A percentile compares a stretch with the other conserved stretches of the same genome.
Conservation (phyloP, 2,329 filamentous ascomycete species). For the Lachnellula arida region DNA sequence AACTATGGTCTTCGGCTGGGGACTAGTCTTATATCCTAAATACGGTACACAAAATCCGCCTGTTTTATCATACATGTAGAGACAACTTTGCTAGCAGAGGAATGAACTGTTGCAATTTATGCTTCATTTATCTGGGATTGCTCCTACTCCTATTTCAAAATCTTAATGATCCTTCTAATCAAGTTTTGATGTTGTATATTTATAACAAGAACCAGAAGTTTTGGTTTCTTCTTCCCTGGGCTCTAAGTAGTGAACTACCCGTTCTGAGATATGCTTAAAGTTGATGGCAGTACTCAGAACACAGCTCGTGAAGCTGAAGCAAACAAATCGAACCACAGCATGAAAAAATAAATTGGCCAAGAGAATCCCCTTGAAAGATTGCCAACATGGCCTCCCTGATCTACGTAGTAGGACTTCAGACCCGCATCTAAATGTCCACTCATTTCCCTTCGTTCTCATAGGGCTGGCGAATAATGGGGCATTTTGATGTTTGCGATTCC, state of each 20-base stretch:
- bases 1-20: no score
- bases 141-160: no score
- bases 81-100: no score
- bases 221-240: not conserved
- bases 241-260: not conserved
- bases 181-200: no score
- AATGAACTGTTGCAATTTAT: no score
- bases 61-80: no score
- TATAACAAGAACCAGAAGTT: not conserved
- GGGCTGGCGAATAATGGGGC: slow-evolving; percentile 11
- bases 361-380: not conserved
- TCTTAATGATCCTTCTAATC: no score
- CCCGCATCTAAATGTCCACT: not conserved
- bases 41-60: no score
- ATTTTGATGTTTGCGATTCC: slow-evolving; percentile 2
- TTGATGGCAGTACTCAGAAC: not conserved
- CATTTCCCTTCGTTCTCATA: not conserved
- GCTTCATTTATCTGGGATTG: no score
- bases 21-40: no score
- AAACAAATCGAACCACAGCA: not conserved
- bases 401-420: not conserved
- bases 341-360: not conserved
- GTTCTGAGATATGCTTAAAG: not conserved
- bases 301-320: not conserved
- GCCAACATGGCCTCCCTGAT: not conserved